Base-by-base conservation (phyloP, 345 rosid species). In the Populus davidiana region DNA sequence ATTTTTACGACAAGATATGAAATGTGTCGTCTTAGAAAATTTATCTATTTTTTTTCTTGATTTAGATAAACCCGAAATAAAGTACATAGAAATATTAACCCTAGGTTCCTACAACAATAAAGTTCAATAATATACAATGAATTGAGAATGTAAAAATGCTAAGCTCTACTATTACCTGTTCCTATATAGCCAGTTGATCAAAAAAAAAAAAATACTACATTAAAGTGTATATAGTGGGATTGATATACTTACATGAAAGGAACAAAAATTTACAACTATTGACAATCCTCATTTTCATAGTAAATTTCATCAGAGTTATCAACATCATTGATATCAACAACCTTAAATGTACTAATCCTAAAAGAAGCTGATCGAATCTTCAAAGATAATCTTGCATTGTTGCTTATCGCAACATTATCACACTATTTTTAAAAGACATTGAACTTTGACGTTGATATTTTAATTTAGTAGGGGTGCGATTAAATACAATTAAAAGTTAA, bases 321-420 rank as follows among this genome's bases (percentile, higher is more conserved):
- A 65, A 75, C 86, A 59, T 88, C 90, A 70, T 67, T 18, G 2
- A 91, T 74, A 50, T 93, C 95, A 3, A 88, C 81, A 17, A 93
- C 75, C 79, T 93, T 93, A 21, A 90, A 83, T 25, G 86, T 86
- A 76, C 87, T 85, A 70, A 92, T 75, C 84, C 81, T 90, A 49
- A 75, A 56, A 73, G 89, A 83, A 69, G 82, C 83, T 9, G 87
- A 80, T 11, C 88, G 81, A 2, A 90, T 79, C 73, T 84, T 85
- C 75, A 84, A 80, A 0, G 93, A 92, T 0, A 92, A 69, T 77
- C 75, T 80, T 29, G 79, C 76, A 54, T 86, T 85, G 21, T 73
- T 70, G 21, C 80, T 74, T 18, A 10, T 14, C 11, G 1, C 70
- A 38, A 86, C 76, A 75, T 50, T 78, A 33, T 76, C 85, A 72